These are phyloP conservation scores for Krasilnikovozyma curviuscula DNA, from an alignment of 768 basidiomycete genomes.

Conservation along the genomic window DNA sequence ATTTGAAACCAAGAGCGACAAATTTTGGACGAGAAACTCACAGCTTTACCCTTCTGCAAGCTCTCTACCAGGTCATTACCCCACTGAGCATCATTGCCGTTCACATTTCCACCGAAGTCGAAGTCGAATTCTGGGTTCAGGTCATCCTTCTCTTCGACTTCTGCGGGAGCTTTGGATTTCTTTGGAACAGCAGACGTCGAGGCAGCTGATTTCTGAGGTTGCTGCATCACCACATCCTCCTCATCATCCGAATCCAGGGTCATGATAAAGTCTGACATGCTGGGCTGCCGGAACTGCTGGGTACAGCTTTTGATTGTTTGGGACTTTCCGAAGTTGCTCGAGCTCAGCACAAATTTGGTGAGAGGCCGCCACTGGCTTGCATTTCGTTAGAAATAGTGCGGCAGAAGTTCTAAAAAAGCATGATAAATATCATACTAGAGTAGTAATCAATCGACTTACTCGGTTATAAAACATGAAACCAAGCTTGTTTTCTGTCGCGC, in stretches of 20 bases:
- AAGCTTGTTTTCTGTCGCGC: too few relatives aligned
- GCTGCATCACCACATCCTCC: slow-evolving; percentile 23
- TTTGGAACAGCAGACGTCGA: slow-evolving; percentile 13
- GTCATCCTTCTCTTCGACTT: slow-evolving; percentile 37
- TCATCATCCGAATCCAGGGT: slow-evolving; percentile 68
- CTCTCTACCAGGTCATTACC: slow-evolving; percentile 44
- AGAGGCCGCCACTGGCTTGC: too few relatives aligned
- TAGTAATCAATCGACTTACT: too few relatives aligned
- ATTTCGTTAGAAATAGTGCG: too few relatives aligned
- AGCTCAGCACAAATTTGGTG: too few relatives aligned
- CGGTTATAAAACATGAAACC: too few relatives aligned
- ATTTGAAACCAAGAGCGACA: neutral
- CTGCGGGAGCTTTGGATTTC: slow-evolving; percentile 13
- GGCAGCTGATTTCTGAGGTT: slow-evolving; percentile 11
- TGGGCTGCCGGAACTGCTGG: too few relatives aligned
- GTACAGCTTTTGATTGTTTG: too few relatives aligned
- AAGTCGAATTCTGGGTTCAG: slow-evolving; percentile 71
- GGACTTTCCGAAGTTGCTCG: too few relatives aligned
- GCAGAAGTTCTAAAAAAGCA: too few relatives aligned
- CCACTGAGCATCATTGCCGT: slow-evolving; percentile 37
- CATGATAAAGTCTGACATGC: slow-evolving; percentile 45
- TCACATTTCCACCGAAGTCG: slow-evolving; percentile 53
- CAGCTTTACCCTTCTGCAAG: slow-evolving; percentile 31
- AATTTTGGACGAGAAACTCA: slow-evolving; percentile 1
- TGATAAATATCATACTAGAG: too few relatives aligned